Evolutionary conservation across 148 eudicot genomes (phyloP), one percentile per base, ranked within the genome.

Genomic region (Rhododendron williamsianum): DNA sequence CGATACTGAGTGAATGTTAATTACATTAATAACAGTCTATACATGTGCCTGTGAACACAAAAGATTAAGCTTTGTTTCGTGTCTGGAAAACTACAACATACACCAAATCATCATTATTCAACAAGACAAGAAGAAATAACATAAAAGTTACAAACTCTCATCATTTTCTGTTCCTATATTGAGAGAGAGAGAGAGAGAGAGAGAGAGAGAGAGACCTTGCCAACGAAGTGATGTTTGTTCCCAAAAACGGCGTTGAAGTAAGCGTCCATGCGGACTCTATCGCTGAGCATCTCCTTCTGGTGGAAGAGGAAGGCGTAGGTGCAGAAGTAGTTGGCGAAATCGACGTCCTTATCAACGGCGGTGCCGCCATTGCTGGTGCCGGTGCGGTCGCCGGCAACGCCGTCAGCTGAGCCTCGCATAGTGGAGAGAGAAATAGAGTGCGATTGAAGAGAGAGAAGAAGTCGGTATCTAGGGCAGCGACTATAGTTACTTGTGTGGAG

Each of bases 211-310:
- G 21, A 51, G 48, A 95, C 99, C 98, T 97, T 95, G 49, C 93
- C 98, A 21, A 82, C 5, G 87, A 97, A 97, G 81, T 97, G 99
- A 81, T 91, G 93, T 69, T 92, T 92, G 87, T 97, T 97, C 78
- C 87, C 71, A 84, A 95, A 95, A 78, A 97, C 87, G 73, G 99
- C 89, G 76, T 94, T 89, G 89, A 74, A 97, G 80, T 97, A 97
- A 86, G 98, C 98, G 86, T 97, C 94, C 99, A 97, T 97, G 23
- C 99, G 89, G 49, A 97, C 98, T 33, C 94, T 93, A 86, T 97
- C 99, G 45, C 96, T 95, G 71, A 97, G 96, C 99, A 97, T 97
- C 89, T 95, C 96, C 78, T 97, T 97, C 90, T 97, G 99, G 90
- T 97, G 99, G 81, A 90, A 97, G 58, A 97, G 94, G 82, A 93